Evolutionary conservation across 345 rosid genomes (phyloP).

Genomic region (Populus deltoides): DNA sequence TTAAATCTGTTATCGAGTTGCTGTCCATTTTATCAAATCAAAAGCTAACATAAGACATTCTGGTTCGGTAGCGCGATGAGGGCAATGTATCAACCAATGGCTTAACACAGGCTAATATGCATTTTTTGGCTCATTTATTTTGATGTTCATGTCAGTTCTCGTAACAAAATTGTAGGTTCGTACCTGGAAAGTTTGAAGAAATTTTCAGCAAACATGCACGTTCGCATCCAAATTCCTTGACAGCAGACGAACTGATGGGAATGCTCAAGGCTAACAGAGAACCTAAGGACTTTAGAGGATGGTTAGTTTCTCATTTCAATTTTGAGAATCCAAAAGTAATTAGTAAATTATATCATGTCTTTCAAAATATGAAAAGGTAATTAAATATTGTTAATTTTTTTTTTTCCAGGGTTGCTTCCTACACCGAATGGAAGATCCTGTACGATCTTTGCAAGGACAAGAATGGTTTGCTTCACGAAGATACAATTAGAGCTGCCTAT

Average conservation of each 20-base stretch:
- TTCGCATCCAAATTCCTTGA: constrained; percentile 43
- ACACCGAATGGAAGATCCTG: constrained; percentile 68
- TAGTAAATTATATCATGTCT: background rate
- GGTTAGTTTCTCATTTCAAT: constrained; percentile 29
- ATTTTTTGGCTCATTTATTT: background rate
- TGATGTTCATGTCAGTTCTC: background rate
- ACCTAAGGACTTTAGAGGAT: constrained; percentile 52
- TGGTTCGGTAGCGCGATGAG: background rate
- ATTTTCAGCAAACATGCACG: constrained; percentile 56
- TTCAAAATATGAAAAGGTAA: background rate
- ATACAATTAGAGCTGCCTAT: constrained; percentile 56
- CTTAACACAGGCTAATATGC: background rate
- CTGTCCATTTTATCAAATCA: background rate
- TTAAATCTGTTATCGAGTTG: background rate
- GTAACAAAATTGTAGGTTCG: constrained; percentile 44
- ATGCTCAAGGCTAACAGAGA: constrained; percentile 57
- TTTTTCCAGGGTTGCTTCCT: constrained; percentile 51
- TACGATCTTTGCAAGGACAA: constrained; percentile 61
- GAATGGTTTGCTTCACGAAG: constrained; percentile 61
- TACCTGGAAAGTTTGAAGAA: constrained; percentile 64
- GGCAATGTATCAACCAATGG: background rate
- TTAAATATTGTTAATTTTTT: background rate
- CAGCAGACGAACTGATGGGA: constrained; percentile 41
- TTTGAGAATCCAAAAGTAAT: background rate
- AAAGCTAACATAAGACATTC: background rate